phyloP scores from a whole-genome alignment of 169 alveolate species.

The Eimeria mitis region DNA sequence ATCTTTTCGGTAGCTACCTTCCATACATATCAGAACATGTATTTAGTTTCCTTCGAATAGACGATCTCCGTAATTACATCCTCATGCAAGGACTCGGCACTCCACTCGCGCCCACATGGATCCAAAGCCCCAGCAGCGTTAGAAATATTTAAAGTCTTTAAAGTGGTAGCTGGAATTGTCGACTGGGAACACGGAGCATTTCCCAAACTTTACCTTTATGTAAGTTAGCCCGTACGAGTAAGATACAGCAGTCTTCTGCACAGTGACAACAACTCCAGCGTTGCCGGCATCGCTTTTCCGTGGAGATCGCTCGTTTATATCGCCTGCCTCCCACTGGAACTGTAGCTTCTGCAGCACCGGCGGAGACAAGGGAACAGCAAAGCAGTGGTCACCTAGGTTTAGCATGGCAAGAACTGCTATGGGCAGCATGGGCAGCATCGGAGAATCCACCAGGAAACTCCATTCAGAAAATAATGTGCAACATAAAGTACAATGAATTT shows the following conservation, averaged over 20 bases:
- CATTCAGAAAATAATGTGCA: background rate
- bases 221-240: slow-evolving; percentile 63
- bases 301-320: slow-evolving; percentile 32
- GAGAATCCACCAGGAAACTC: background rate
- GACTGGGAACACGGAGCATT: background rate
- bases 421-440: background rate
- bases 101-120: background rate
- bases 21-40: background rate
- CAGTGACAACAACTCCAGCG: slow-evolving; percentile 68
- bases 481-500: background rate
- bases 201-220: slow-evolving; percentile 5
- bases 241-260: slow-evolving; percentile 71
- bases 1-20: background rate
- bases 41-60: background rate
- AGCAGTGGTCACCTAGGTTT: background rate
- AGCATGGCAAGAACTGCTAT: background rate
- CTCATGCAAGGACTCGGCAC: background rate
- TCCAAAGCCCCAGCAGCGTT: background rate
- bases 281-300: slow-evolving; percentile 71
- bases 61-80: background rate
- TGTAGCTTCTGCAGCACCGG: slow-evolving; percentile 59
- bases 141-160: background rate
- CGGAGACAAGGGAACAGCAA: background rate
- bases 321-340: slow-evolving; percentile 77
- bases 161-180: background rate